Evolutionary conservation across 768 basidiomycete species (phyloP).

Genomic region (Galerina sulciceps): DNA sequence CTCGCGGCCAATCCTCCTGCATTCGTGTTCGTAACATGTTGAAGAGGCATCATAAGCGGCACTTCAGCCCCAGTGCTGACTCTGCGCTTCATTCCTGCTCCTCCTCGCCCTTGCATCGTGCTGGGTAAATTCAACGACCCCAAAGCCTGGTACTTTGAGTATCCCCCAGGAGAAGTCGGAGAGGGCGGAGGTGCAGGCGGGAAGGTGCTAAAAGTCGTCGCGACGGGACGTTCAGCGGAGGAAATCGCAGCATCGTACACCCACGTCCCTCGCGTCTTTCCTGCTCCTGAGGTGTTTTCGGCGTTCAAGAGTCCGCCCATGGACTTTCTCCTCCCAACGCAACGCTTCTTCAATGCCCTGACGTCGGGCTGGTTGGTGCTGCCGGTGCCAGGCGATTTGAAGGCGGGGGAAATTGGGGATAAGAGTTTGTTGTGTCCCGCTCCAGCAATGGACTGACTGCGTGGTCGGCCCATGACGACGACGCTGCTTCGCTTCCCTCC

Average conservation of each 20-base stretch:
- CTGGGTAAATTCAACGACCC: constrained; percentile 6
- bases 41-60: constrained; percentile 18
- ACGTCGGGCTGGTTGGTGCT: constrained; percentile 10
- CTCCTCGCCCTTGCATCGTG: background rate
- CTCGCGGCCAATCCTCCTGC: constrained; percentile 12
- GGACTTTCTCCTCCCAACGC: constrained; percentile 43
- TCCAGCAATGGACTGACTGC: constrained; percentile 35
- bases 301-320: constrained; percentile 31
- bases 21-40: constrained; percentile 14
- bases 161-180: constrained; percentile 2
- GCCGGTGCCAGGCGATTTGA: constrained; percentile 6
- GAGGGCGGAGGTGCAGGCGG: constrained; percentile 20
- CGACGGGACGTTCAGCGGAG: constrained; percentile 35
- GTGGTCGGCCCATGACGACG: constrained; percentile 25
- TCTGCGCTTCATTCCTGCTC: constrained; percentile 12
- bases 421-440: background rate
- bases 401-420: constrained; percentile 3
- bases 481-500: constrained; percentile 17
- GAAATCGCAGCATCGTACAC: constrained; percentile 56
- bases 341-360: constrained; percentile 58
- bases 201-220: constrained; percentile 13
- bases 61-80: constrained; percentile 18
- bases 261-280: constrained; percentile 40
- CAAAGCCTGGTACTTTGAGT: background rate
- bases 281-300: constrained; percentile 5